Evolutionary conservation across 768 basidiomycete species (phyloP).

Genomic region (Auricularia sp.): DNA sequence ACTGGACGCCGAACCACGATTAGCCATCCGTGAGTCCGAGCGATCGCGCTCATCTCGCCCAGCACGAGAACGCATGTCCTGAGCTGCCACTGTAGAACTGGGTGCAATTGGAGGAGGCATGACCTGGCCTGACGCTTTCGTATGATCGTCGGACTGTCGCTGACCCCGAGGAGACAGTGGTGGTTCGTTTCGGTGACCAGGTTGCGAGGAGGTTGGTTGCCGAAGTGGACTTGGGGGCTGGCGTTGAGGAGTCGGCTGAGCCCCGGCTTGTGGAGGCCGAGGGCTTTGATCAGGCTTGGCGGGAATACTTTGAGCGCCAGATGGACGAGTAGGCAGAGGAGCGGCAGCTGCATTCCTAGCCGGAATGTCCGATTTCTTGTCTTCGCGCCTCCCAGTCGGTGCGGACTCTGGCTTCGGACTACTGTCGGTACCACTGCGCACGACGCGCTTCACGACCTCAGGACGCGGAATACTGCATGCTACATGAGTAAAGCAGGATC

Average conservation of each 20-base stretch:
- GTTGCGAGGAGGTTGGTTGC: constrained; percentile 9
- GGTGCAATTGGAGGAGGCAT: constrained; percentile 77
- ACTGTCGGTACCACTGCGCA: constrained; percentile 7
- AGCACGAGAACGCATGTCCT: constrained; percentile 54
- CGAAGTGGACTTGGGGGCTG: constrained; percentile 16
- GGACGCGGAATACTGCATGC: constrained; percentile 56
- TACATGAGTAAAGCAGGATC: constrained; percentile 3
- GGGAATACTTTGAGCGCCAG: not conserved
- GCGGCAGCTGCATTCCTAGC: not conserved
- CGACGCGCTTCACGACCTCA: constrained; percentile 63
- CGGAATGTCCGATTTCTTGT: constrained; percentile 20
- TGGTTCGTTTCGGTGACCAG: constrained; percentile 21
- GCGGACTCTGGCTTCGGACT: not conserved
- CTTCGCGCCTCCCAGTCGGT: constrained; percentile 11
- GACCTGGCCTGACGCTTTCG: constrained; percentile 29
- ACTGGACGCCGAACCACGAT: not conserved
- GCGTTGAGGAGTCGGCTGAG: constrained; percentile 5
- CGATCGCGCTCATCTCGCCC: not conserved
- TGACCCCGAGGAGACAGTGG: constrained; percentile 30
- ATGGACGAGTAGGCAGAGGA: not conserved
- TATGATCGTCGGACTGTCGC: constrained; percentile 30
- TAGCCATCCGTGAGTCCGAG: not conserved
- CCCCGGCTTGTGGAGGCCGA: not conserved
- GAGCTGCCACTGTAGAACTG: constrained; percentile 68
- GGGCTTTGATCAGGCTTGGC: not conserved